Evolutionary conservation across 345 rosid genomes (phyloP), one percentile per base, ranked within the genome.

Genomic region (Eutrema heterophyllum): DNA sequence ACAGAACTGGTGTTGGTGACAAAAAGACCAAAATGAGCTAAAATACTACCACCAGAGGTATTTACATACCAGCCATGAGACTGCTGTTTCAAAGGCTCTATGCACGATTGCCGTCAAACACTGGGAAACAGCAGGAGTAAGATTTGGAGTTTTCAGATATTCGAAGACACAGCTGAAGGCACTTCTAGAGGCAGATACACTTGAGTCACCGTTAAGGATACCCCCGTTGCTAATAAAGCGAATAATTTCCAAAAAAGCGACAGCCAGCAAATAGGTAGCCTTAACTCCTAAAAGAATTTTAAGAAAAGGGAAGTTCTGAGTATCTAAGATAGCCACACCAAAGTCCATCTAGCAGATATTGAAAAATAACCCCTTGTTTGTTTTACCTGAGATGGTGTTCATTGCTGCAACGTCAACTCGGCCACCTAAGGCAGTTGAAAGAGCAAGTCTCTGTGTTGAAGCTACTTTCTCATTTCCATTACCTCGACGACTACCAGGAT

Each of bases 191-290:
- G 88, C 84, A 65, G 87, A 84, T 66, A 85, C 81, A 72, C 83
- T 76, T 61, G 82, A 67, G 64, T 84, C 84, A 53, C 98, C 96
- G 76, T 92, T 96, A 70, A 96, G 97, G 74, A 92, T 86, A 76
- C 99, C 99, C 54, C 99, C 99, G 55, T 96, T 96, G 80, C 97
- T 96, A 79, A 91, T 89, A 82, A 96, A 96, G 40, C 99, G 96
- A 64, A 89, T 89, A 53, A 90, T 90, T 83, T 96, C 99, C 75
- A 96, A 74, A 81, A 92, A 92, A 39, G 99, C 93, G 33, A 96
- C 99, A 26, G 99, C 98, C 76, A 96, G 99, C 86, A 96, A 94
- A 86, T 92, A 96, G 60, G 97, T 96, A 27, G 99, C 98, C 84
- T 96, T 96, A 71, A 96, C 98, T 57, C 98, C 99, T 96, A 81